These are phyloP conservation scores for Plasmodium inui DNA, from an alignment of 169 alveolate species.

Conservation along the genomic window DNA sequence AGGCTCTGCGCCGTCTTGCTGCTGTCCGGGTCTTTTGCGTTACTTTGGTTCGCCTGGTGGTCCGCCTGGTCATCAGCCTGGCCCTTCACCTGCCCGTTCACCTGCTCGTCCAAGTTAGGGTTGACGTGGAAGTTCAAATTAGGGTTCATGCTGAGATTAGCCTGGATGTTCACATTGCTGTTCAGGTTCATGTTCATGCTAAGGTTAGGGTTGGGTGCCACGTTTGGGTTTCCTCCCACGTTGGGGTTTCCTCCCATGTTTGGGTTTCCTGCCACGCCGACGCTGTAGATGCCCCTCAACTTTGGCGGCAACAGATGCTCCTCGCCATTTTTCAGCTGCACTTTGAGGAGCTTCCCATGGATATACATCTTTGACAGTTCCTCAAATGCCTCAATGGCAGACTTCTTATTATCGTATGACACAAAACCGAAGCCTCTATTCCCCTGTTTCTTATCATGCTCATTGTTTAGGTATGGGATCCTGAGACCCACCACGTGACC, in stretches of 20 bases:
- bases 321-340: conserved; percentile 82
- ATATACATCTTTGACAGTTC: conserved; percentile 80
- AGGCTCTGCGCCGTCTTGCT: conserved; percentile 68
- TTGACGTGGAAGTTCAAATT: too few species aligned
- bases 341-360: conserved; percentile 79
- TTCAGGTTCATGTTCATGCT: not conserved
- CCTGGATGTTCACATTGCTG: not conserved
- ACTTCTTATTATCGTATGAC: conserved; percentile 82
- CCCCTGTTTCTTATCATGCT: conserved; percentile 77
- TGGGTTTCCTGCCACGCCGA: not conserved
- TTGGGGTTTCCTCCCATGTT: not conserved
- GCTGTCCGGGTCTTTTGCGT: conserved; percentile 24
- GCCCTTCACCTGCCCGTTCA: too few species aligned
- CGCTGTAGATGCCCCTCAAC: conserved; percentile 45
- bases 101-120: too few species aligned
- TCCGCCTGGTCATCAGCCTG: too few species aligned
- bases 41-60: conserved; percentile 16
- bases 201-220: not conserved
- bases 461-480: conserved; percentile 78
- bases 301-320: conserved; percentile 79
- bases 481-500: conserved; percentile 85
- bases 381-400: conserved; percentile 83
- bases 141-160: too few species aligned
- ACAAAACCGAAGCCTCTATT: conserved; percentile 83
- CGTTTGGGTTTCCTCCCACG: not conserved